Evolutionary conservation across 2,329 filamentous ascomycete species (phyloP).

Genomic region (Paracamarosporium sp.): DNA sequence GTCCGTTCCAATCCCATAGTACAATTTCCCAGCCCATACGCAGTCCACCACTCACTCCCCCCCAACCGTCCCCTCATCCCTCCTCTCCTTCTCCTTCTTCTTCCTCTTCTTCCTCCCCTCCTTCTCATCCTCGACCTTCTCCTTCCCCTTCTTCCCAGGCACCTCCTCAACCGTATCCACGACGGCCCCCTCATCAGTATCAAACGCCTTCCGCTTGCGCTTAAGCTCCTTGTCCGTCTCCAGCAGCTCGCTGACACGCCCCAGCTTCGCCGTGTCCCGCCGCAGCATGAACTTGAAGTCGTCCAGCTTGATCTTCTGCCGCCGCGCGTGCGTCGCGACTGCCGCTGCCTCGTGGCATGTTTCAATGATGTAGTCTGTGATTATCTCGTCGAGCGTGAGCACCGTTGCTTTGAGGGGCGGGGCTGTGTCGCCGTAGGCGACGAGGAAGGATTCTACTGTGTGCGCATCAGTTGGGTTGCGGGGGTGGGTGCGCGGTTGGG

Average conservation of each 20-base stretch:
- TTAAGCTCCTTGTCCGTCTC: constrained; percentile 89
- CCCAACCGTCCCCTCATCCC: constrained; percentile 28
- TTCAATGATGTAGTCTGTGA: constrained; percentile 92
- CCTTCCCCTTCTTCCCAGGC: constrained; percentile 18
- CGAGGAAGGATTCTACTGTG: constrained; percentile 75
- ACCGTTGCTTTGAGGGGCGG: constrained; percentile 83
- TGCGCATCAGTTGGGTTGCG: constrained; percentile 1
- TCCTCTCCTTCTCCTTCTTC: constrained; percentile 18
- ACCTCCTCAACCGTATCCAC: constrained; percentile 46
- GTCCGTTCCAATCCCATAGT: background rate
- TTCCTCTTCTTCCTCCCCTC: constrained; percentile 19
- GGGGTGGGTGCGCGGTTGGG: background rate
- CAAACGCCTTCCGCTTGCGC: constrained; percentile 77
- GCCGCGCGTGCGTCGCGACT: constrained; percentile 82
- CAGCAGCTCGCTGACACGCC: constrained; percentile 86
- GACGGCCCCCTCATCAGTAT: constrained; percentile 69
- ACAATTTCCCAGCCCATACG: background rate
- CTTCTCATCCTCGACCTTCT: constrained; percentile 10
- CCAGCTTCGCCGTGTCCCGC: constrained; percentile 82
- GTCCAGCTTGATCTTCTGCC: constrained; percentile 97
- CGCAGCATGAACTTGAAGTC: constrained; percentile 96
- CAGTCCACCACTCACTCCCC: constrained; percentile 21
- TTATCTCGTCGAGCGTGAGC: constrained; percentile 88
- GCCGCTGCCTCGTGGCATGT: constrained; percentile 89
- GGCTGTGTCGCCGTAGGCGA: constrained; percentile 79